Conservation (phyloP, 257 asterid species). For the Solanum raphanifolium region DNA sequence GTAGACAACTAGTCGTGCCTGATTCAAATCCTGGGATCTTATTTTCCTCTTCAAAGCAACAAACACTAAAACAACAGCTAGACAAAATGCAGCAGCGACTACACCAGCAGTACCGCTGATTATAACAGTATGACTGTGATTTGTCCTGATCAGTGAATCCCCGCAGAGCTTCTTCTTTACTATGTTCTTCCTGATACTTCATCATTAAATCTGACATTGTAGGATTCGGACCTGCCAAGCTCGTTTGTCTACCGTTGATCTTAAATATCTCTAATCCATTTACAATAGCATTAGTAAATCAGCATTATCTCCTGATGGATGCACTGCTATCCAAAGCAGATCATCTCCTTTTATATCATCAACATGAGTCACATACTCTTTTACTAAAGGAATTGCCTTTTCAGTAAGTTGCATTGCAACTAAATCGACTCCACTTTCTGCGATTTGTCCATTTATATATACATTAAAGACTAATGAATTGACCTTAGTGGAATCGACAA, state of each 20-base stretch:
- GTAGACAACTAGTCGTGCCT: constrained; percentile 52
- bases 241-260: constrained; percentile 34
- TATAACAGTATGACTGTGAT: constrained; percentile 12
- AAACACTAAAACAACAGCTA: constrained; percentile 45
- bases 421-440: constrained; percentile 28
- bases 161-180: constrained; percentile 6
- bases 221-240: constrained; percentile 79
- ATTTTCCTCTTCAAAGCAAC: constrained; percentile 32
- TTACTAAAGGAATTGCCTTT: constrained; percentile 26
- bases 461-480: constrained; percentile 58
- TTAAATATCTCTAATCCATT: constrained; percentile 86
- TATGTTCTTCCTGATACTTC: constrained; percentile 21
- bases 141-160: constrained; percentile 2
- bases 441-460: constrained; percentile 50
- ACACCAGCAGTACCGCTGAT: constrained; percentile 77
- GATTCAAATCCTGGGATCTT: constrained; percentile 21
- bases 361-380: constrained; percentile 43
- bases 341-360: constrained; percentile 14
- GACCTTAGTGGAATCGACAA: constrained; percentile 23
- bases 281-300: constrained; percentile 40
- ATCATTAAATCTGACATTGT: constrained; percentile 60
- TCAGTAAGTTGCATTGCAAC: constrained; percentile 6
- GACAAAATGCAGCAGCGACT: constrained; percentile 58
- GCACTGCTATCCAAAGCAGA: constrained; percentile 47
- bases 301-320: constrained; percentile 19